Conservation (phyloP, 2,329 filamentous ascomycete species). For the Aspergillus quadricinctus region DNA sequence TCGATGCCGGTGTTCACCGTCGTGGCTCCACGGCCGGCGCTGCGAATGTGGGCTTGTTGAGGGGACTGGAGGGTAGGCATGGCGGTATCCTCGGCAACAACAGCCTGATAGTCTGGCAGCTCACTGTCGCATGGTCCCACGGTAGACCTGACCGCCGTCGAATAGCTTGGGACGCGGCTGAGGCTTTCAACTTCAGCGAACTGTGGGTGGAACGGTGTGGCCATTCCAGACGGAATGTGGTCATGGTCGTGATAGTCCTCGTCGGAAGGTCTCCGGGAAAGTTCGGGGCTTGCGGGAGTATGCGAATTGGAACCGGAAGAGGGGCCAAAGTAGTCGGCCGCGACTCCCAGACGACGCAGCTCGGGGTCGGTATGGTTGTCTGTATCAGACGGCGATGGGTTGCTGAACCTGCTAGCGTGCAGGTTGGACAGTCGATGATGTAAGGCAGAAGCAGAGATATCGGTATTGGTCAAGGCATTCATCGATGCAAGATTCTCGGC, state of each 20-base stretch:
- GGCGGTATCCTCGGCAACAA: conserved; percentile 30
- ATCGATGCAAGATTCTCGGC: conserved; percentile 70
- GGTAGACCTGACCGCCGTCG: conserved; percentile 65
- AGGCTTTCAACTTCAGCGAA: conserved; percentile 60
- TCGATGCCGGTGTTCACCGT: conserved; percentile 26
- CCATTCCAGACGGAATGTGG: conserved; percentile 36
- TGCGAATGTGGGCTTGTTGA: conserved; percentile 36
- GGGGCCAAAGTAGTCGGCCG: conserved; percentile 30
- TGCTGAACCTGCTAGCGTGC: conserved; percentile 30
- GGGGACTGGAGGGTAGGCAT: conserved; percentile 31
- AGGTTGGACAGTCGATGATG: conserved; percentile 64
- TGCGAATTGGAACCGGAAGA: conserved; percentile 31
- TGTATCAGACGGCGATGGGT: conserved; percentile 19
- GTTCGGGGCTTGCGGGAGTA: conserved; percentile 28
- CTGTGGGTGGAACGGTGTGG: conserved; percentile 38
- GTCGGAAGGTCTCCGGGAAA: conserved; percentile 46
- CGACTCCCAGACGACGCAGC: conserved; percentile 20
- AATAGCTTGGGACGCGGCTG: conserved; percentile 72
- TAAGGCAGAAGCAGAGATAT: conserved; percentile 61
- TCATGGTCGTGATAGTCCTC: conserved; percentile 45
- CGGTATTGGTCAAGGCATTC: conserved; percentile 46
- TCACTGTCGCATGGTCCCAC: conserved; percentile 50
- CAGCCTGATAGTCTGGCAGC: conserved; percentile 65
- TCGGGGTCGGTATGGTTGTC: conserved; percentile 20
- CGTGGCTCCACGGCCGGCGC: conserved; percentile 31